Base-by-base conservation (phyloP, 1,284 basidiomycete species). In the Sphaerobolus stellatus region DNA sequence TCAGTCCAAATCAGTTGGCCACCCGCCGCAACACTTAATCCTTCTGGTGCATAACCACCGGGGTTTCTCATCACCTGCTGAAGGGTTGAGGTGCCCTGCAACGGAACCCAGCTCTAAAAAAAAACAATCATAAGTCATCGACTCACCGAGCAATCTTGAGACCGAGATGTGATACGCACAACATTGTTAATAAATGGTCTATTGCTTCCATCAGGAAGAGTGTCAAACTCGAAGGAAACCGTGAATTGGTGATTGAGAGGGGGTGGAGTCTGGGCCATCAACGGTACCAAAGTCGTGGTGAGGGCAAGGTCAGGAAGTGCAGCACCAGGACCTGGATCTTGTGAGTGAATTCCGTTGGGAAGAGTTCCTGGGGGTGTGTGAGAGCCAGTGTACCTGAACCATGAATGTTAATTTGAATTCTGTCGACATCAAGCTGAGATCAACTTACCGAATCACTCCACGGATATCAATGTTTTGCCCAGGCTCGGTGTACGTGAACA, bases 101-200 rank as follows among this genome's bases (percentile, higher is more conserved):
- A 62, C 11, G 68, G 69, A 22, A 59, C 58, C 68, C 68, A 72
- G 29, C 69, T 70, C 70, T 59, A 14, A 48, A 36, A 47, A 43
- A 50, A 28, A 36, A 52, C n/a, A 29, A 46, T 28, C 31, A 50
- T 36, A 43, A 29, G n/a, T 36, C 33, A 36, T 36, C 11, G 9
- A 4, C 25, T 45, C 16, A 6, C 16, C n/a, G 5, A 3, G 41
- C 59, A 43, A 64, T n/a, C 29, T 52, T 25, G 46, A 36, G 11
- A 45, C 57, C 53, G 8, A 56, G 40, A 20, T 50, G 9, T 48
- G 3, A 14, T 18, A 45, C 57, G 55, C 3, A 57, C 44, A 9
- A 72, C 74, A 36, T 57, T 59, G 53, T 75, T 75, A 40, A 75
- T 64, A 59, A 75, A 76, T 2, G 68, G 68, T 29, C 71, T 66